Percentiles rank a stretch among this genome's conserved stretches.
phyloP scores from a whole-genome alignment of 352 stramenopile genomes.

The Blastocystis sp. region DNA sequence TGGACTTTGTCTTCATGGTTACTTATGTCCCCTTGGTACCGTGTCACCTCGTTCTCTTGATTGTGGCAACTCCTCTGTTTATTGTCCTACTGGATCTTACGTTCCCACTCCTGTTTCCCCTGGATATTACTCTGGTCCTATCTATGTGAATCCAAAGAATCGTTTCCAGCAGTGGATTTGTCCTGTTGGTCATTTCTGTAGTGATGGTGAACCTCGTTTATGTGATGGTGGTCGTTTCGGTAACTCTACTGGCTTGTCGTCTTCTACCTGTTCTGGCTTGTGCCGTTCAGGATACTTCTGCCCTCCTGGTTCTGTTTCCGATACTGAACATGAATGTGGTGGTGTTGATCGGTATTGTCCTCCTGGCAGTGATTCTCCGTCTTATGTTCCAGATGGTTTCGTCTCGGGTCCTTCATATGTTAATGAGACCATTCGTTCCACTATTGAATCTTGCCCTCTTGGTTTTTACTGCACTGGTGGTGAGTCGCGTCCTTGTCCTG shows the following conservation, averaged over 20 bases:
- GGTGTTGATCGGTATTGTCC: slow-evolving; percentile 3
- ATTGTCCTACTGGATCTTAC: not conserved
- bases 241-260: not conserved
- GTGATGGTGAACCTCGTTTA: not conserved
- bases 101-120: not conserved
- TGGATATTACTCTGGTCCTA: not conserved
- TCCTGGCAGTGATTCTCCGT: not conserved
- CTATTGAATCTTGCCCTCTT: not conserved
- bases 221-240: not conserved
- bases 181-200: not conserved
- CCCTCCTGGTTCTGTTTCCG: not conserved
- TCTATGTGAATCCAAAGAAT: not conserved
- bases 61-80: not conserved
- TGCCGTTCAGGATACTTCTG: slow-evolving; percentile 30
- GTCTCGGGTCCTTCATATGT: not conserved
- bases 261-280: not conserved
- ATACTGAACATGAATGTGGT: not conserved
- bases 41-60: not conserved
- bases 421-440: not conserved
- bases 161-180: not conserved
- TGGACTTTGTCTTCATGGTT: not conserved
- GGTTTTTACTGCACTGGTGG: slow-evolving; percentile 9
- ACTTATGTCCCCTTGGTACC: not conserved
- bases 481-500: not conserved
- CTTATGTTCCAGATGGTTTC: not conserved